Conservation (phyloP, 352 stramenopile genomes). For the Phytophthora sansomeana region DNA sequence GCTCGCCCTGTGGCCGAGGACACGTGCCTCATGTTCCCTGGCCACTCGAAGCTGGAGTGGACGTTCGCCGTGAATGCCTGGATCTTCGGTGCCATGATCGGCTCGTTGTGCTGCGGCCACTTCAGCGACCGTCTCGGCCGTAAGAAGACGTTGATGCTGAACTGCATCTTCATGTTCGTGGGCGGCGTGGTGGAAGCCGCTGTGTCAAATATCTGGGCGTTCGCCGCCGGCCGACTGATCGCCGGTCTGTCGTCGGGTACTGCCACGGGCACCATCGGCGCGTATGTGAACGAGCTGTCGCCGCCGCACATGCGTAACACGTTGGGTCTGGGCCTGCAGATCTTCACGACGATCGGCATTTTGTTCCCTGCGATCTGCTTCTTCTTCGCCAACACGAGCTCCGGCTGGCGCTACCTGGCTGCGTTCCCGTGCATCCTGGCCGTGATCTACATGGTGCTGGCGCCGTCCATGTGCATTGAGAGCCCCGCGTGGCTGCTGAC, state of each 20-base stretch:
- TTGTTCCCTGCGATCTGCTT: not conserved
- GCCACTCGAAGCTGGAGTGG: slow-evolving; percentile 24
- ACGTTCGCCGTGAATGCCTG: no score
- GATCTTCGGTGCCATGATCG: slow-evolving; percentile 12
- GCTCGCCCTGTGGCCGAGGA: no score
- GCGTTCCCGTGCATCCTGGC: slow-evolving; percentile 39
- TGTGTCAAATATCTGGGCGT: slow-evolving; percentile 27
- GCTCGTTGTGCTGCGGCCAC: slow-evolving; percentile 40
- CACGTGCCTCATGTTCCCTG: no score
- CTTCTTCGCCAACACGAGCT: slow-evolving; percentile 20
- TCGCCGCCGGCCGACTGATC: slow-evolving; percentile 18
- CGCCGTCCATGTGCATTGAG: slow-evolving; percentile 38
- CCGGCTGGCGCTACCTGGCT: slow-evolving; percentile 23
- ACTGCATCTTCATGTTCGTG: slow-evolving; percentile 47
- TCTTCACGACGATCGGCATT: slow-evolving; percentile 51
- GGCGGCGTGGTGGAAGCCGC: slow-evolving; percentile 36
- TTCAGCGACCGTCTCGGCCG: slow-evolving; percentile 41
- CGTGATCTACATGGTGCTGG: slow-evolving; percentile 43
- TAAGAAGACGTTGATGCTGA: slow-evolving; percentile 25
- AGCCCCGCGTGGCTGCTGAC: slow-evolving; percentile 26
- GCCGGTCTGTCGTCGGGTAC: slow-evolving; percentile 36
- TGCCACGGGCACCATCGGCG: slow-evolving; percentile 5
- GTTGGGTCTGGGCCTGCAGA: slow-evolving; percentile 40
- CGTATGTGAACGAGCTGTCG: no score
- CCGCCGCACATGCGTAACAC: not conserved